Conservation (phyloP, 1,284 basidiomycete species). For the Fistulinella staudtii region DNA sequence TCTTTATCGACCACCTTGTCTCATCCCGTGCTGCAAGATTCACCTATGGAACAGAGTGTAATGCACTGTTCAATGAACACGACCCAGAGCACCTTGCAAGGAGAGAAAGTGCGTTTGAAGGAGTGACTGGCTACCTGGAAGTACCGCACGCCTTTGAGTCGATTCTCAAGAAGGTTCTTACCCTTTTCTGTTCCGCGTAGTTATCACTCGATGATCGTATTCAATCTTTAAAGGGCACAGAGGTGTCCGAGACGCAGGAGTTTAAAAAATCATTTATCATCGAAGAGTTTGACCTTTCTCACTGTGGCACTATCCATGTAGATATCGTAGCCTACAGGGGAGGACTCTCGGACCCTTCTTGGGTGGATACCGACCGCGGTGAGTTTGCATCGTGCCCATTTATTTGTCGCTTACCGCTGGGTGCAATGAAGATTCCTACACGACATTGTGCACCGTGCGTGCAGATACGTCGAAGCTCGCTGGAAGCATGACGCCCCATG, state of each 20-base stretch:
- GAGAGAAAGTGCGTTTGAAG: slow-evolving; percentile 8
- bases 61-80: slow-evolving; percentile 26
- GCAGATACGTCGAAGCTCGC: slow-evolving; percentile 34
- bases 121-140: slow-evolving; percentile 16
- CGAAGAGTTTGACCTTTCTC: slow-evolving; percentile 15
- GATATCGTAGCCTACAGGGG: slow-evolving; percentile 28
- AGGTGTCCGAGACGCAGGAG: slow-evolving; percentile 31
- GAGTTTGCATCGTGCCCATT: background rate
- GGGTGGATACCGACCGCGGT: slow-evolving; percentile 23
- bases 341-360: slow-evolving; percentile 7
- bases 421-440: slow-evolving; percentile 28
- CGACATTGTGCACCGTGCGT: slow-evolving; percentile 33
- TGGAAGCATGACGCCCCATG: slow-evolving; percentile 15
- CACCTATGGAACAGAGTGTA: slow-evolving; percentile 38
- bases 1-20: slow-evolving; percentile 47
- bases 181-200: background rate
- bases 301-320: slow-evolving; percentile 18
- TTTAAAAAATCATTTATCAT: slow-evolving; percentile 31
- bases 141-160: slow-evolving; percentile 26
- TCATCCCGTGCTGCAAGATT: slow-evolving; percentile 40
- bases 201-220: background rate
- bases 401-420: slow-evolving; percentile 1
- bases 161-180: slow-evolving; percentile 31
- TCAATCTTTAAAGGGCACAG: slow-evolving; percentile 21
- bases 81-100: slow-evolving; percentile 37